A percentile compares a stretch with the other conserved stretches of the same genome.
phyloP scores from a whole-genome alignment of 2,329 filamentous ascomycete species.

The Aspergillus vadensis region DNA sequence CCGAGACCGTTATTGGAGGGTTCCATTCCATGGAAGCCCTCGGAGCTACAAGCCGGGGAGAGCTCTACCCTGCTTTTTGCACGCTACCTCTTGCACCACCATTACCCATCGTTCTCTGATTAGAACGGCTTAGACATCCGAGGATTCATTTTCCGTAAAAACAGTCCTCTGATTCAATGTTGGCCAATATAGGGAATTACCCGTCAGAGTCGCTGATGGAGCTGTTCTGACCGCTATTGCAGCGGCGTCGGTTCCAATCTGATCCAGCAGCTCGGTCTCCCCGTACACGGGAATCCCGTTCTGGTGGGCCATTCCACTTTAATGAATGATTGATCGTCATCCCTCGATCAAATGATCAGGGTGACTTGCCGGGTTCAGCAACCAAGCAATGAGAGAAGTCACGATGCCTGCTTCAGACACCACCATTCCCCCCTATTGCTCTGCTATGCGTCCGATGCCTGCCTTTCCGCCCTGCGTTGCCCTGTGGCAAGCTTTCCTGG shows the following conservation, averaged over 20 bases:
- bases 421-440: slow-evolving; percentile 2
- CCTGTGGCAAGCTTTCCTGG: slow-evolving; percentile 22
- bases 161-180: neutral
- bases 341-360: slow-evolving; percentile 23
- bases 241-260: slow-evolving; percentile 7
- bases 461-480: slow-evolving; percentile 11
- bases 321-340: slow-evolving; percentile 18
- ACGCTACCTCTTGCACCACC: neutral
- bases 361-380: slow-evolving; percentile 18
- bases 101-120: neutral
- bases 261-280: slow-evolving; percentile 21
- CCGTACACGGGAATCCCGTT: slow-evolving; percentile 25
- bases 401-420: slow-evolving; percentile 17
- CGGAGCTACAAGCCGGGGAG: slow-evolving; percentile 10
- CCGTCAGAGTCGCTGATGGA: neutral
- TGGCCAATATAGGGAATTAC: neutral
- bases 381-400: slow-evolving; percentile 11
- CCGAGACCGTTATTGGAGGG: slow-evolving; percentile 22
- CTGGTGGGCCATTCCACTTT: slow-evolving; percentile 23
- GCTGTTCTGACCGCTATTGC: slow-evolving; percentile 11
- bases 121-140: neutral
- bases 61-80: neutral
- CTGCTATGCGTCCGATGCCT: slow-evolving; percentile 11
- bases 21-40: slow-evolving; percentile 11
- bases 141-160: neutral